Evolutionary conservation across 169 alveolate genomes (phyloP).

Genomic region (Theileria orientalis): DNA sequence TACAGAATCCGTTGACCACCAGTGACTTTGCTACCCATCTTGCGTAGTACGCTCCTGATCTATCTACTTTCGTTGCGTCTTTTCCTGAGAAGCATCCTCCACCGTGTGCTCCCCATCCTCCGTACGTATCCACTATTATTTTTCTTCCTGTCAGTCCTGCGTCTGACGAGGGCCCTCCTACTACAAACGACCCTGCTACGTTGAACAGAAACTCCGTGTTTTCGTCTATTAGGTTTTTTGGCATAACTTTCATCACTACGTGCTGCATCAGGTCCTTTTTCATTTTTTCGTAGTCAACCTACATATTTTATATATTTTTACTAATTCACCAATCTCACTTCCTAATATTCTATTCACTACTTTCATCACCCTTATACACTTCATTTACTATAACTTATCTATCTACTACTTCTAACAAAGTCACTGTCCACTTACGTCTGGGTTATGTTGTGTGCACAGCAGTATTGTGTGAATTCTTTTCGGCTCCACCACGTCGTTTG

Average conservation of each 20-base stretch:
- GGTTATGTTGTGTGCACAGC: constrained; percentile 90
- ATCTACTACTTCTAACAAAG: too few species aligned
- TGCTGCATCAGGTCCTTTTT: constrained; percentile 84
- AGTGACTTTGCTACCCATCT: constrained; percentile 98
- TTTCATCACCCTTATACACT: too few species aligned
- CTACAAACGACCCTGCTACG: constrained; percentile 96
- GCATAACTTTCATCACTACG: constrained; percentile 92
- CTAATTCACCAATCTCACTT: constrained; percentile 60
- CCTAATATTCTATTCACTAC: too few species aligned
- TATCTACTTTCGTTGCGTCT: constrained; percentile 98
- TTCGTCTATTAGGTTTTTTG: constrained; percentile 89
- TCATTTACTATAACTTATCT: too few species aligned
- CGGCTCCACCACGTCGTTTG: constrained; percentile 85
- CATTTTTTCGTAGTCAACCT: constrained; percentile 78
- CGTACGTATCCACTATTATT: constrained; percentile 98
- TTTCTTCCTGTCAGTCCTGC: constrained; percentile 99
- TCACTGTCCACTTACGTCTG: constrained; percentile 37
- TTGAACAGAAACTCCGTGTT: constrained; percentile 92
- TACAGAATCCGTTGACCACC: constrained; percentile 92
- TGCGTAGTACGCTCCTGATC: constrained; percentile 98
- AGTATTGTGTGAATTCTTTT: constrained; percentile 91
- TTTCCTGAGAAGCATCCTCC: constrained; percentile 99
- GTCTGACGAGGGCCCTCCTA: constrained; percentile 99
- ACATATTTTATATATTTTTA: too few species aligned
- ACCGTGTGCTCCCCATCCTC: constrained; percentile 99